These are phyloP conservation scores for Epichloe amarillans DNA, from an alignment of 2,329 filamentous ascomycete species.

Conservation along the genomic window DNA sequence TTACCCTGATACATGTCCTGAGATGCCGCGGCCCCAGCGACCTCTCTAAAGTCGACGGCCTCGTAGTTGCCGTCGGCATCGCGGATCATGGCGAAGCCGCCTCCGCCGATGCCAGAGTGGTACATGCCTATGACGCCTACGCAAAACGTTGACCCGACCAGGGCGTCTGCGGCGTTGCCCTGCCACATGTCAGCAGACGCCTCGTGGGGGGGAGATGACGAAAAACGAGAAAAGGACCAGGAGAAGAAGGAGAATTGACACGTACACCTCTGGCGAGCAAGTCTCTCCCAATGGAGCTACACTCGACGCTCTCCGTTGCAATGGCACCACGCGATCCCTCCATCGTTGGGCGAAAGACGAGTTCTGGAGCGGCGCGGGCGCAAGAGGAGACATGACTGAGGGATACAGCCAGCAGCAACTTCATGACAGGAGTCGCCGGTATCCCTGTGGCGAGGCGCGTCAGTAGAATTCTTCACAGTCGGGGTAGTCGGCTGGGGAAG, in stretches of 20 bases:
- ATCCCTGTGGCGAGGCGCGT: not conserved
- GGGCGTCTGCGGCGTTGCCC: constrained; percentile 66
- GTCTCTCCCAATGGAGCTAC: constrained; percentile 54
- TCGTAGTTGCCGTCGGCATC: constrained; percentile 64
- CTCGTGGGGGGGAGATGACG: too few species aligned
- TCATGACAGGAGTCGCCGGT: not conserved
- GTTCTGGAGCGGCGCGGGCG: constrained; percentile 9
- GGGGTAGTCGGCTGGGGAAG: too few species aligned
- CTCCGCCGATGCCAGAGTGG: constrained; percentile 74
- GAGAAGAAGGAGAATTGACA: constrained; percentile 2
- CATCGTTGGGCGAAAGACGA: constrained; percentile 11
- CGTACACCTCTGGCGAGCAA: constrained; percentile 40
- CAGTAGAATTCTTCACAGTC: not conserved
- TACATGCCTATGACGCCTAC: constrained; percentile 66
- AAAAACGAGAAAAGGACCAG: not conserved
- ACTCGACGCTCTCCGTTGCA: constrained; percentile 55
- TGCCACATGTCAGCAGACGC: constrained; percentile 11
- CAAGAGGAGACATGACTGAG: constrained; percentile 3
- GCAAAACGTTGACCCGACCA: constrained; percentile 62
- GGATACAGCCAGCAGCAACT: constrained; percentile 1
- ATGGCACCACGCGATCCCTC: constrained; percentile 43
- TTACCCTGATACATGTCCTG: constrained; percentile 78
- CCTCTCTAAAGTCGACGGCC: constrained; percentile 80
- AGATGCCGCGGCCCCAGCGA: constrained; percentile 67
- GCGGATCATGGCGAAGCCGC: constrained; percentile 78